Conservation (phyloP, 306 rosid genomes). For the Rubus parviflorus region DNA sequence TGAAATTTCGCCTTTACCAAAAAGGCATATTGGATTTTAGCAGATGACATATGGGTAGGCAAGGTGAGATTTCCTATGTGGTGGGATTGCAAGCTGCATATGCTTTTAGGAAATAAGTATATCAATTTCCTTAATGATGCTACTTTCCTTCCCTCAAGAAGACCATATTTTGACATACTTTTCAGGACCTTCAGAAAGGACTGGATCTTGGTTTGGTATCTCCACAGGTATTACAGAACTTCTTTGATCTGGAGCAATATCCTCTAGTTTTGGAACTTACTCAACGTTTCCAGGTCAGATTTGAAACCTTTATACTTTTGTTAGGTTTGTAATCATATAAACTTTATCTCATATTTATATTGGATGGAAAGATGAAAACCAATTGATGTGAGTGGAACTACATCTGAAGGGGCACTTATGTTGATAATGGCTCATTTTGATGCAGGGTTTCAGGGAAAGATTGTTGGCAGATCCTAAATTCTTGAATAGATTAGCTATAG, state of each 20-base stretch:
- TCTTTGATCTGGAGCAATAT: slow-evolving; percentile 89
- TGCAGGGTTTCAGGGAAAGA: slow-evolving; percentile 99
- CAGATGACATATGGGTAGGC: slow-evolving; percentile 1
- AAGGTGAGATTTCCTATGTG: background rate
- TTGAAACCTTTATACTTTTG: slow-evolving; percentile 10
- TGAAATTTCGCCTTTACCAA: background rate
- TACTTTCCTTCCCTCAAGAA: slow-evolving; percentile 22
- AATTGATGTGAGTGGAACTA: slow-evolving; percentile 5
- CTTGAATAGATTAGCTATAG: slow-evolving; percentile 89
- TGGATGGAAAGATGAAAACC: background rate
- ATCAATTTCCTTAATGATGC: background rate
- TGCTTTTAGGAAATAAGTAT: background rate
- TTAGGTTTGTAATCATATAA: slow-evolving; percentile 20
- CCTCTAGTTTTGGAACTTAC: slow-evolving; percentile 86
- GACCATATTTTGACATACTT: slow-evolving; percentile 22
- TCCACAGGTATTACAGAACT: slow-evolving; percentile 88
- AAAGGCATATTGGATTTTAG: background rate
- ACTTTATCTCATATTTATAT: slow-evolving; percentile 9
- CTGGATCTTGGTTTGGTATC: slow-evolving; percentile 95
- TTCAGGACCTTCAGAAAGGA: slow-evolving; percentile 95
- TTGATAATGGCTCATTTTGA: slow-evolving; percentile 27
- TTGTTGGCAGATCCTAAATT: slow-evolving; percentile 95
- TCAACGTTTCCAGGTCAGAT: slow-evolving; percentile 81
- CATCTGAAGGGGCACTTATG: slow-evolving; percentile 5
- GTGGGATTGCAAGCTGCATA: background rate